Conservation (phyloP, 164 flowering plant genomes). For the Liriodendron chinense region DNA sequence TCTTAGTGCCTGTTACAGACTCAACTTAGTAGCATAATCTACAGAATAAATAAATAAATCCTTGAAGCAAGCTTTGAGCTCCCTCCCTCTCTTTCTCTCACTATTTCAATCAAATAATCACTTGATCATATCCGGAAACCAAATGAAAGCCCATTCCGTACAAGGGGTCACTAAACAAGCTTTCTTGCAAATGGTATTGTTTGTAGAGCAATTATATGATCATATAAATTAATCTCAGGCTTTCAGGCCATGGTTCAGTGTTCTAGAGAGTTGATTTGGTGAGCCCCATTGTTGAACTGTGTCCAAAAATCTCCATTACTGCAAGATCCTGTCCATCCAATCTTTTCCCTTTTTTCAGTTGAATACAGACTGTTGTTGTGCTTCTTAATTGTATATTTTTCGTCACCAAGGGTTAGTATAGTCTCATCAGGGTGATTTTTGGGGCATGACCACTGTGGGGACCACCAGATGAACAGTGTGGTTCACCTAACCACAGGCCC, state of each 20-base stretch:
- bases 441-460: neutral
- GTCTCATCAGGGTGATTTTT: too few relatives aligned
- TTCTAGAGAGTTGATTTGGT: too few relatives aligned
- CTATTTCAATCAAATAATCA: neutral
- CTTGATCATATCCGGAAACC: neutral
- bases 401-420: too few relatives aligned
- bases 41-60: neutral
- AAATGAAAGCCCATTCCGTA: neutral
- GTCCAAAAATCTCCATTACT: too few relatives aligned
- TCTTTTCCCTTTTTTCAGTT: neutral
- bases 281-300: too few relatives aligned
- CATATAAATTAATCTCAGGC: too few relatives aligned
- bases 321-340: neutral
- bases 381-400: neutral
- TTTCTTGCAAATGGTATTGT: too few relatives aligned
- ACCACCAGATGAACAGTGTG: neutral
- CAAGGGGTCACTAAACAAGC: neutral
- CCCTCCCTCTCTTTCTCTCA: neutral
- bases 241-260: too few relatives aligned
- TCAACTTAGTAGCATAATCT: neutral
- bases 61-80: neutral
- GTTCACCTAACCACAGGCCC: neutral
- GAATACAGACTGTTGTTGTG: neutral
- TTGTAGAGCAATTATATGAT: too few relatives aligned
- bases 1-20: constrained; percentile 55